phyloP scores from a whole-genome alignment of 2,329 filamentous ascomycete genomes.

The Ceratocystis papillata region DNA sequence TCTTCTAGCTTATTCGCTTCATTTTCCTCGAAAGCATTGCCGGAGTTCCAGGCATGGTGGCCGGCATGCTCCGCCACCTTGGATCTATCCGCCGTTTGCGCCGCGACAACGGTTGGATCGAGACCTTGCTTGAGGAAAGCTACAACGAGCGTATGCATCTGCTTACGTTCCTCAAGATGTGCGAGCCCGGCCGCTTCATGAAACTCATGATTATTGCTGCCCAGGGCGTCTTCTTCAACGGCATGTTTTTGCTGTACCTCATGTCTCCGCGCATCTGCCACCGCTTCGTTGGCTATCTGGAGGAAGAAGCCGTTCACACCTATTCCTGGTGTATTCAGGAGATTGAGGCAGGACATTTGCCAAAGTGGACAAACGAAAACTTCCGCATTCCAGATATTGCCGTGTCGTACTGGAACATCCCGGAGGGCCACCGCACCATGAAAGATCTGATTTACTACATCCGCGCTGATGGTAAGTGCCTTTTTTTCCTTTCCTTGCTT shows the following conservation, averaged over 20 bases:
- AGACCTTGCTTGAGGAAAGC: constrained; percentile 77
- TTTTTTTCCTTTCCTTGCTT: not conserved
- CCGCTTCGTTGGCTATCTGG: constrained; percentile 91
- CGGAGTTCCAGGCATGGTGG: constrained; percentile 93
- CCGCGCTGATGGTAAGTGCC: constrained; percentile 49
- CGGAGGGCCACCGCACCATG: constrained; percentile 72
- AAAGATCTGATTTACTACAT: constrained; percentile 79
- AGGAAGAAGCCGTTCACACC: constrained; percentile 93
- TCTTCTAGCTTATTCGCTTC: constrained; percentile 56
- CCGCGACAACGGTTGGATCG: constrained; percentile 94
- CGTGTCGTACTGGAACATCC: constrained; percentile 86
- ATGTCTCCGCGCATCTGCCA: constrained; percentile 79
- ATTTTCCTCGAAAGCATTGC: constrained; percentile 92
- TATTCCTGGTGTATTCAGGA: constrained; percentile 85
- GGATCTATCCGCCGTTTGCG: constrained; percentile 74
- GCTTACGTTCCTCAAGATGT: constrained; percentile 85
- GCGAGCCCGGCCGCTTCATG: constrained; percentile 68
- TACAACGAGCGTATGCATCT: constrained; percentile 94
- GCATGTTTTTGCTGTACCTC: constrained; percentile 80
- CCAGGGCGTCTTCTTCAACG: constrained; percentile 95
- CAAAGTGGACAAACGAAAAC: constrained; percentile 60
- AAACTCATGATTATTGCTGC: constrained; percentile 80
- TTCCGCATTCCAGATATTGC: constrained; percentile 81
- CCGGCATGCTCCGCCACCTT: constrained; percentile 83
- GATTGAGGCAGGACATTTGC: constrained; percentile 71